Evolutionary conservation across 1,139 yeast genomes (phyloP).

Genomic region (Geotrichum bryndzae): DNA sequence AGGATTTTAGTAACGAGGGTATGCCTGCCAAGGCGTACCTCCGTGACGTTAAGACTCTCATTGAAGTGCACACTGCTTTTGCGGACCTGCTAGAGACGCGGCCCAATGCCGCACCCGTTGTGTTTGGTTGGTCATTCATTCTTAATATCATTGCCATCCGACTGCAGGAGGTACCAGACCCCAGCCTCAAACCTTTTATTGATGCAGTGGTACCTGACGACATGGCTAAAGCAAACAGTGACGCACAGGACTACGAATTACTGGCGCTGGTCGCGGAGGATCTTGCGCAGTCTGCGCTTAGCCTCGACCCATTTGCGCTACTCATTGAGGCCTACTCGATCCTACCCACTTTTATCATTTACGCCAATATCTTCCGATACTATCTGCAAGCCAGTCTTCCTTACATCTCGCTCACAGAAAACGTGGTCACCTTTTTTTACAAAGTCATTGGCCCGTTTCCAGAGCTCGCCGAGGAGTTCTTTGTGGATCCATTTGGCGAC

Average conservation of each 20-base stretch:
- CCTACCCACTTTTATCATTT: constrained; percentile 44
- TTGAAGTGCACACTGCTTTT: constrained; percentile 37
- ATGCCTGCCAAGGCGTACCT: constrained; percentile 39
- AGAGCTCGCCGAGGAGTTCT: constrained; percentile 51
- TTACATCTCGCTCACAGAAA: constrained; percentile 53
- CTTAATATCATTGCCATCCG: constrained; percentile 51
- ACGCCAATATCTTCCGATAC: constrained; percentile 54
- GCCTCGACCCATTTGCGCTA: constrained; percentile 41
- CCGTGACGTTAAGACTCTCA: constrained; percentile 42
- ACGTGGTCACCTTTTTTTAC: constrained; percentile 48
- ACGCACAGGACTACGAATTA: constrained; percentile 11
- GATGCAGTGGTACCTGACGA: constrained; percentile 14
- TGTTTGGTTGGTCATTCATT: constrained; percentile 68
- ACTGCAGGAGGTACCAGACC: constrained; percentile 39
- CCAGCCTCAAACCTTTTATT: constrained; percentile 27
- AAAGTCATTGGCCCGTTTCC: constrained; percentile 52
- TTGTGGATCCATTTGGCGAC: constrained; percentile 49
- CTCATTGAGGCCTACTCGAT: constrained; percentile 41
- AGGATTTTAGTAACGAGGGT: constrained; percentile 25
- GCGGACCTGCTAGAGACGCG: constrained; percentile 28
- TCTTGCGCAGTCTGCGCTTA: constrained; percentile 38
- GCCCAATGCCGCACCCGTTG: constrained; percentile 45
- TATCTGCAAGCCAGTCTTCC: constrained; percentile 58
- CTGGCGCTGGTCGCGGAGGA: constrained; percentile 22
- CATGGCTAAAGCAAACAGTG: constrained; percentile 8